phyloP scores from a whole-genome alignment of 1,284 basidiomycete species.

The Sphagnurus paluster region DNA sequence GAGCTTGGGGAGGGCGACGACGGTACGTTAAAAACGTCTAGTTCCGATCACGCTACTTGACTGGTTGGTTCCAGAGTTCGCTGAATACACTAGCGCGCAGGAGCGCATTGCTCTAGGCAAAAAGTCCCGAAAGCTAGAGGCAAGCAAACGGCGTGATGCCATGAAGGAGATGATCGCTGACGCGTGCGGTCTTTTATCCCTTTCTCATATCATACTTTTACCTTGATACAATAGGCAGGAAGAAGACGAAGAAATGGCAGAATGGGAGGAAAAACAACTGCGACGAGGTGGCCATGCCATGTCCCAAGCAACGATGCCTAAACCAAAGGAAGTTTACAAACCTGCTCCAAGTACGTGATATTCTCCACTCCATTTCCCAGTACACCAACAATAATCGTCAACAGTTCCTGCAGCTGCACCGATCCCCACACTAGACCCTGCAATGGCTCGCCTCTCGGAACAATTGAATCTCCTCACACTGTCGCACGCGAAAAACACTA shows the following conservation, averaged over 20 bases:
- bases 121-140: conserved; percentile 78
- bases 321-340: conserved; percentile 62
- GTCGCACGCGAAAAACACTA: conserved; percentile 69
- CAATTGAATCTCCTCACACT: conserved; percentile 68
- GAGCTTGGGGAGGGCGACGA: conserved; percentile 93
- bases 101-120: conserved; percentile 87
- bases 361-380: not conserved
- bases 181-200: conserved; percentile 51
- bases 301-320: conserved; percentile 25
- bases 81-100: conserved; percentile 87
- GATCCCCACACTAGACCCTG: conserved; percentile 57
- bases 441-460: conserved; percentile 57
- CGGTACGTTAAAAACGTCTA: conserved; percentile 58
- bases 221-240: conserved; percentile 55
- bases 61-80: conserved; percentile 54
- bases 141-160: conserved; percentile 65
- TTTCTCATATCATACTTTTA: conserved; percentile 10
- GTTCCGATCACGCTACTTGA: too few relatives aligned
- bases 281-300: conserved; percentile 66
- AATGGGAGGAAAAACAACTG: conserved; percentile 91
- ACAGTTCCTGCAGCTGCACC: conserved; percentile 62
- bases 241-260: conserved; percentile 84
- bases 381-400: conserved; percentile 16
- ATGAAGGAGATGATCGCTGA: conserved; percentile 90
- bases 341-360: conserved; percentile 69